Conservation (phyloP, 2,329 filamentous ascomycete species). For the Ophiognomonia clavigignenti-juglandacearum region DNA sequence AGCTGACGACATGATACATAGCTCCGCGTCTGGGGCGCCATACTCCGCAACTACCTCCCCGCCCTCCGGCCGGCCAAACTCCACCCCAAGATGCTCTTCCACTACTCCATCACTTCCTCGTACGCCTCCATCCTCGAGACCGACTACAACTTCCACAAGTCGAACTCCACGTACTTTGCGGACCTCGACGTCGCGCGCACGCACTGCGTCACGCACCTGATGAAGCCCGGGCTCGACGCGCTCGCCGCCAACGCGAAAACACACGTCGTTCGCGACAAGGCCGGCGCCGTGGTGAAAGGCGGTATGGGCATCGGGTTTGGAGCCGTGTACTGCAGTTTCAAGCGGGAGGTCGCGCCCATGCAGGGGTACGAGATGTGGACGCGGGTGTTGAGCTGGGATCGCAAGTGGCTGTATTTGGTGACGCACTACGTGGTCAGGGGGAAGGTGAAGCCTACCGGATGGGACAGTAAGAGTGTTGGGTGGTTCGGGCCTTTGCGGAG, state of each 20-base stretch:
- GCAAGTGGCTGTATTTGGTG: conserved; percentile 75
- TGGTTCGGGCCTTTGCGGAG: conserved; percentile 25
- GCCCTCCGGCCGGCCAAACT: conserved; percentile 17
- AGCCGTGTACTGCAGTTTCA: conserved; percentile 69
- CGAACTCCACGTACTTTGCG: conserved; percentile 69
- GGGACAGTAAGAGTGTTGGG: conserved; percentile 42
- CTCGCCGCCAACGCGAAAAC: conserved; percentile 44
- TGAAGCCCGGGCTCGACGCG: conserved; percentile 52
- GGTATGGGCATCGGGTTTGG: conserved; percentile 63
- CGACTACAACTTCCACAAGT: conserved; percentile 37
- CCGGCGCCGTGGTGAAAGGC: conserved; percentile 46
- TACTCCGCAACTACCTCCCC: conserved; percentile 26
- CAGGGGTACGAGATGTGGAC: conserved; percentile 70
- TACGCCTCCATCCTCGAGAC: conserved; percentile 30
- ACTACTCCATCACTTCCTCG: conserved; percentile 27
- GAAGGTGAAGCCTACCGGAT: conserved; percentile 49
- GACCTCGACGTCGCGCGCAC: conserved; percentile 82
- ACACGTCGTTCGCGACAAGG: conserved; percentile 46
- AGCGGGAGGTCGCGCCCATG: conserved; percentile 66
- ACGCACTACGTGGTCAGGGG: conserved; percentile 67
- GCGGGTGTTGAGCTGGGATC: conserved; percentile 68
- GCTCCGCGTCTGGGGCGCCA: conserved; percentile 30
- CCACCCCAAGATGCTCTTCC: conserved; percentile 28
- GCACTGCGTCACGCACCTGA: conserved; percentile 68
- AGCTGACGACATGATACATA: conserved; percentile 8